These are phyloP conservation scores for Venturiaceae sp. DNA, from an alignment of 2,329 filamentous ascomycete species.

Conservation along the genomic window DNA sequence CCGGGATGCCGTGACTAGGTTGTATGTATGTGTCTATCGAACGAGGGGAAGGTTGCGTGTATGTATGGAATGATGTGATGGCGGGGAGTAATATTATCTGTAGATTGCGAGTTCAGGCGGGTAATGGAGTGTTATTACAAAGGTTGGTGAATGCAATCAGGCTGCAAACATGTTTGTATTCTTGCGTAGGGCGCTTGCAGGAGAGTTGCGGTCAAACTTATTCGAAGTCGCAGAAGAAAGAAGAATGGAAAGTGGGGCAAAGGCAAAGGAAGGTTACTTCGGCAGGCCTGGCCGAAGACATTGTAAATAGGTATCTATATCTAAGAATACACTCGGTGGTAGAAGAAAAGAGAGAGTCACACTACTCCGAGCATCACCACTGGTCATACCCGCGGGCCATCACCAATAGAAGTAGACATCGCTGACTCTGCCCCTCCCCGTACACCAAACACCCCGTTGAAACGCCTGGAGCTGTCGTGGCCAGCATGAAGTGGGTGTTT, in stretches of 20 bases:
- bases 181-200: too few species aligned
- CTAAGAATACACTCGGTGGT: neutral
- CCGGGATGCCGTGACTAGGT: neutral
- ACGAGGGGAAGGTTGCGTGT: neutral
- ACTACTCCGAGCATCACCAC: neutral
- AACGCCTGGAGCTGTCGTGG: neutral
- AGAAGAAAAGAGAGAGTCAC: neutral
- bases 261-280: neutral
- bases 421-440: neutral
- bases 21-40: neutral
- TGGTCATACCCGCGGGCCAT: neutral
- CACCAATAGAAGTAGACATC: neutral
- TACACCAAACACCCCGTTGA: neutral
- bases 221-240: too few species aligned
- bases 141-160: too few species aligned
- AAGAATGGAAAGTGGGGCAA: neutral
- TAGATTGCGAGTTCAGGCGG: too few species aligned
- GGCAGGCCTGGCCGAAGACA: neutral
- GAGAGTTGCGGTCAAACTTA: too few species aligned
- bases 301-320: neutral
- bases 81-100: too few species aligned
- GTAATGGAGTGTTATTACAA: too few species aligned
- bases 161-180: too few species aligned
- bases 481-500: constrained; percentile 3
- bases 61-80: too few species aligned